Evolutionary conservation across 305 asterid species (phyloP).

Genomic region (Fraxinus baroniana): DNA sequence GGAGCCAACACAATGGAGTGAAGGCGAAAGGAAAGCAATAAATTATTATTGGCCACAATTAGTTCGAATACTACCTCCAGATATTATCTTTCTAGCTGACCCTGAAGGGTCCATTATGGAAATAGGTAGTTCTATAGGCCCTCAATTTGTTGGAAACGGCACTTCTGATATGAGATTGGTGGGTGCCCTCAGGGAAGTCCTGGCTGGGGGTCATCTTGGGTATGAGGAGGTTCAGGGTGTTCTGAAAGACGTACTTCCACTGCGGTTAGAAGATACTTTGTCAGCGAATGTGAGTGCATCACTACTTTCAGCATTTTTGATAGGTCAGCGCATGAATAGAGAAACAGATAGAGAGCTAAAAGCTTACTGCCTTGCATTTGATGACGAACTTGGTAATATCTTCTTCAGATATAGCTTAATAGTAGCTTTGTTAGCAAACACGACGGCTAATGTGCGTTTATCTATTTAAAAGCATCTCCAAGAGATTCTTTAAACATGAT

Average conservation of each 20-base stretch:
- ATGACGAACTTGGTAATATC: constrained; percentile 68
- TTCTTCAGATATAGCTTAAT: constrained; percentile 1
- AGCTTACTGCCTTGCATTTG: constrained; percentile 95
- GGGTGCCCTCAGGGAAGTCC: constrained; percentile 91
- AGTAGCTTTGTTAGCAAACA: background rate
- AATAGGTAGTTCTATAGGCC: constrained; percentile 70
- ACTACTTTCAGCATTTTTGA: constrained; percentile 74
- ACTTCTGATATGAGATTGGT: constrained; percentile 91
- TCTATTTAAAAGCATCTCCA: background rate
- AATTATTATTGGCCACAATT: constrained; percentile 81
- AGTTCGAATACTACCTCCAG: constrained; percentile 66
- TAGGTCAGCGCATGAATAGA: constrained; percentile 91
- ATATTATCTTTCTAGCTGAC: constrained; percentile 80
- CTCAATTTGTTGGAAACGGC: constrained; percentile 70
- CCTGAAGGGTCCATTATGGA: constrained; percentile 92
- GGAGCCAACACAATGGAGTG: constrained; percentile 94
- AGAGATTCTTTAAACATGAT: too few relatives aligned
- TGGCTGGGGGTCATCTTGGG: constrained; percentile 97
- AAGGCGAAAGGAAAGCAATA: constrained; percentile 91
- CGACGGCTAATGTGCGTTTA: constrained; percentile 5
- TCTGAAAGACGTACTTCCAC: constrained; percentile 75
- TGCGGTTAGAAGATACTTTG: constrained; percentile 34
- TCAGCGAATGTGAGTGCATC: constrained; percentile 58
- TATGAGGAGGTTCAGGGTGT: constrained; percentile 98
- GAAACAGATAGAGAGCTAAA: constrained; percentile 97